Percentiles rank a stretch among this genome's conserved stretches.
Evolutionary conservation across 306 rosid species (phyloP).

Genomic region (Inga oerstediana): DNA sequence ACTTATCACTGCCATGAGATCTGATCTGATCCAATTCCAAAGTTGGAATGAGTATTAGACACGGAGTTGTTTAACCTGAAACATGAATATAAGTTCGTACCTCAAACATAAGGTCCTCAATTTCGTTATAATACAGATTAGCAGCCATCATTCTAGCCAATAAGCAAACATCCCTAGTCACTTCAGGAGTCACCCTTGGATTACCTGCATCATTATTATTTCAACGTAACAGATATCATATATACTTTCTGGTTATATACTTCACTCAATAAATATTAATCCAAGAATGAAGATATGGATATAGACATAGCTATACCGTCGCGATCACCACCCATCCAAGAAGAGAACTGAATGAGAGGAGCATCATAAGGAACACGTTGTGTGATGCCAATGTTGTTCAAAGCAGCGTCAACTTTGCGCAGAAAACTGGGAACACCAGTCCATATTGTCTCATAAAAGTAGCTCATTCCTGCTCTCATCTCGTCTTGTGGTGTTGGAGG

Average conservation of each 20-base stretch:
- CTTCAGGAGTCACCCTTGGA: conserved; percentile 92
- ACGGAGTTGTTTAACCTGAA: too few relatives aligned
- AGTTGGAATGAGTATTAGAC: too few relatives aligned
- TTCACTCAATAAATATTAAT: not conserved
- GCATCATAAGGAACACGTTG: conserved; percentile 88
- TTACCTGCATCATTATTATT: conserved; percentile 56
- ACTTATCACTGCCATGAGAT: too few relatives aligned
- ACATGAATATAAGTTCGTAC: conserved; percentile 23
- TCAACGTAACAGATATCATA: not conserved
- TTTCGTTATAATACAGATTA: conserved; percentile 74
- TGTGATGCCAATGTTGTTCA: conserved; percentile 76
- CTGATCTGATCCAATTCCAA: too few relatives aligned
- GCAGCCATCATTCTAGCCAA: conserved; percentile 95
- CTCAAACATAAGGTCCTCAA: conserved; percentile 91
- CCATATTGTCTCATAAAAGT: conserved; percentile 93
- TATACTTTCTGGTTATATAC: not conserved
- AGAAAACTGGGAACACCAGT: conserved; percentile 84
- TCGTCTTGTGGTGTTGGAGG: conserved; percentile 97
- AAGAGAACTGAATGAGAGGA: conserved; percentile 84
- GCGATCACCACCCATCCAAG: conserved; percentile 99
- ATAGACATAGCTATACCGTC: conserved; percentile 56
- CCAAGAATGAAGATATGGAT: not conserved
- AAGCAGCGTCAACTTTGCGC: conserved; percentile 87
- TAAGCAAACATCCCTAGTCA: conserved; percentile 85
- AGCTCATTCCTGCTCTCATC: conserved; percentile 97